These are phyloP conservation scores for Punctularia strigosozonata DNA, from an alignment of 768 basidiomycete species.

Conservation along the genomic window DNA sequence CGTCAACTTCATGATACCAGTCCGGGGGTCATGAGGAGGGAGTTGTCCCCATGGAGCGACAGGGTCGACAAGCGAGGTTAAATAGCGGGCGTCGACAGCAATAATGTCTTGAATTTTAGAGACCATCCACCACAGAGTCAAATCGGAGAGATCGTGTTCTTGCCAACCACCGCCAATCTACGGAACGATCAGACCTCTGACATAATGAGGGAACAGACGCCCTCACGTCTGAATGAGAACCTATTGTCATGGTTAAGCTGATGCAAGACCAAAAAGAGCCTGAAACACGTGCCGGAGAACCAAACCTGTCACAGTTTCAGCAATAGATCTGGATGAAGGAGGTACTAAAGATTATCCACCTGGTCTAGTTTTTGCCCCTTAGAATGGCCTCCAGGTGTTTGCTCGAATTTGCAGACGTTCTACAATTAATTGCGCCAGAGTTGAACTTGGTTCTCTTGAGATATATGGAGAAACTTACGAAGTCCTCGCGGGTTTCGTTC, in stretches of 20 bases:
- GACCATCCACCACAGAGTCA: conserved; percentile 55
- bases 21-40: conserved; percentile 35
- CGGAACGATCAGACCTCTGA: conserved; percentile 1
- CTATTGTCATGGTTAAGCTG: conserved; percentile 2
- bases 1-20: conserved; percentile 43
- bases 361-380: conserved; percentile 55
- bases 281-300: conserved; percentile 45
- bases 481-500: conserved; percentile 55
- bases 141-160: conserved; percentile 55
- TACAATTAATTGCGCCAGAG: conserved; percentile 14
- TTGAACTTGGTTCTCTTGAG: background rate
- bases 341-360: conserved; percentile 19
- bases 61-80: conserved; percentile 37
- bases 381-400: conserved; percentile 35
- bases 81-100: conserved; percentile 42
- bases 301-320: conserved; percentile 38
- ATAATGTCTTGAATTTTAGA: conserved; percentile 46
- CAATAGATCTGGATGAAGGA: background rate
- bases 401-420: conserved; percentile 54
- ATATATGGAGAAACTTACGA: conserved; percentile 30
- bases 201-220: conserved; percentile 11
- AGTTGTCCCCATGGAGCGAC: conserved; percentile 50
- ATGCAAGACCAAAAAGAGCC: background rate
- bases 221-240: conserved; percentile 21
- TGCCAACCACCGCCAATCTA: conserved; percentile 64